Evolutionary conservation across 345 rosid genomes (phyloP).

Genomic region (Bruguiera sexangula): DNA sequence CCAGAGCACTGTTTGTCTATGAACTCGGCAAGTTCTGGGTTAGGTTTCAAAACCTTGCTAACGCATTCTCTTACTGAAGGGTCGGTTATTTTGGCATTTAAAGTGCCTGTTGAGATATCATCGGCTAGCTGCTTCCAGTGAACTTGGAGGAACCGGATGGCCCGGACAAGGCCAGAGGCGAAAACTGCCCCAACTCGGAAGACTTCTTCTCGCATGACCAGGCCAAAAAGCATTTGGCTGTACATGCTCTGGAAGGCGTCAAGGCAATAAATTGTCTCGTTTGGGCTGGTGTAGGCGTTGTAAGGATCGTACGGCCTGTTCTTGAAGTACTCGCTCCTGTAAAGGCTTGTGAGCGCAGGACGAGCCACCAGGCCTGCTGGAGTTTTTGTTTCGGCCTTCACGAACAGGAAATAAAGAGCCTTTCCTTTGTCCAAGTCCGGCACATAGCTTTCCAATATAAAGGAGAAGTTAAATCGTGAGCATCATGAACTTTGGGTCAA

Average conservation of each 20-base stretch:
- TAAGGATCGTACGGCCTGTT: conserved; percentile 83
- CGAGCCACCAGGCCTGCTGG: conserved; percentile 85
- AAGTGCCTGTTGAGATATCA: conserved; percentile 60
- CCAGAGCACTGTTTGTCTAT: conserved; percentile 44
- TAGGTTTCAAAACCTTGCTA: conserved; percentile 46
- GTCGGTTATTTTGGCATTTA: conserved; percentile 51
- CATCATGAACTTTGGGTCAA: neutral
- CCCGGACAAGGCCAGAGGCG: conserved; percentile 88
- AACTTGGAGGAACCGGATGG: conserved; percentile 83
- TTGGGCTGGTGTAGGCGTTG: conserved; percentile 88
- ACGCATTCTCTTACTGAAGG: conserved; percentile 43
- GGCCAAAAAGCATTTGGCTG: conserved; percentile 86
- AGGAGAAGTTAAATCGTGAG: neutral
- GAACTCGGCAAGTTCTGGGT: conserved; percentile 52
- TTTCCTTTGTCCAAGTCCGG: conserved; percentile 90
- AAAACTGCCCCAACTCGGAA: conserved; percentile 90
- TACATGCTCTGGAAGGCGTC: conserved; percentile 98
- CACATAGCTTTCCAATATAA: conserved; percentile 49
- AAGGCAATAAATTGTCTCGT: conserved; percentile 78
- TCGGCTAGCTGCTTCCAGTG: conserved; percentile 59
- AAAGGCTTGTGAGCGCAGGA: conserved; percentile 94
- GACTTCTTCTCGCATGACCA: conserved; percentile 64
- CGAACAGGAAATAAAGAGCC: conserved; percentile 76
- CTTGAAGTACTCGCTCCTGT: conserved; percentile 86
- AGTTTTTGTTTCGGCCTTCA: conserved; percentile 84